Percentiles rank a stretch among this genome's conserved stretches.
These are phyloP conservation scores for Cenchrus fungigraminus DNA, from an alignment of 176 grass and related monocot species.

Conservation along the genomic window DNA sequence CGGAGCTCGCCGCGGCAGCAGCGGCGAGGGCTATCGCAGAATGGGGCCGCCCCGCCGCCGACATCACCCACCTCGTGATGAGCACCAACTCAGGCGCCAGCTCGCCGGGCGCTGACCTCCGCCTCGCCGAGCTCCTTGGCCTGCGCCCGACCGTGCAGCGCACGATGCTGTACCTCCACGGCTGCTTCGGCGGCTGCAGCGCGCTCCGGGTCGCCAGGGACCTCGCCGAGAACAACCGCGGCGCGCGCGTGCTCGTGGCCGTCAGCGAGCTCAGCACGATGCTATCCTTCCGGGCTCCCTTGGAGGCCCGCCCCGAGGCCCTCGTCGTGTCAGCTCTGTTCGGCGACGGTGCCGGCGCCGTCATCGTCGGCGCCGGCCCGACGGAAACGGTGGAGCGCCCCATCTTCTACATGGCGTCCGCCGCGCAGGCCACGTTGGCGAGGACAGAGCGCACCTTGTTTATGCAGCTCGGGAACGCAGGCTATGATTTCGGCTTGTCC, in stretches of 20 bases:
- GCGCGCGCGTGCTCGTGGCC: conserved; percentile 48
- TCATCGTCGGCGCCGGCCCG: conserved; percentile 51
- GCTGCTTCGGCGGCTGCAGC: conserved; percentile 32
- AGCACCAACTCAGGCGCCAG: conserved; percentile 30
- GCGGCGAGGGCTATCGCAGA: conserved; percentile 50
- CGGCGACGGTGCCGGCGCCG: conserved; percentile 49
- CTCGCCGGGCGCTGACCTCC: conserved; percentile 40
- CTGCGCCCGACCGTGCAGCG: conserved; percentile 32
- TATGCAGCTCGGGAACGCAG: background rate
- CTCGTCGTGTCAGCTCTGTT: conserved; percentile 42
- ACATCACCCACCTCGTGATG: conserved; percentile 57
- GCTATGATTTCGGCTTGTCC: conserved; percentile 13
- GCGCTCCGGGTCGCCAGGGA: conserved; percentile 61
- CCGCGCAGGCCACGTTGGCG: conserved; percentile 15
- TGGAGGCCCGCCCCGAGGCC: background rate
- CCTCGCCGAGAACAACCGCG: conserved; percentile 54
- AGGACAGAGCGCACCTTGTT: conserved; percentile 15
- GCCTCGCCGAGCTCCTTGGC: conserved; percentile 41
- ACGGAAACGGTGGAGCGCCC: conserved; percentile 51
- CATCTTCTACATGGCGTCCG: conserved; percentile 43
- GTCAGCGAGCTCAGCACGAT: conserved; percentile 23
- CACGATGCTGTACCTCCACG: conserved; percentile 30
- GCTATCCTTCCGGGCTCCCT: conserved; percentile 31
- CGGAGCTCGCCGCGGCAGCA: conserved; percentile 34
- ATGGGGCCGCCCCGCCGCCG: conserved; percentile 49